Conservation (phyloP, 2,329 filamentous ascomycete genomes). For the Xylaria digitata region DNA sequence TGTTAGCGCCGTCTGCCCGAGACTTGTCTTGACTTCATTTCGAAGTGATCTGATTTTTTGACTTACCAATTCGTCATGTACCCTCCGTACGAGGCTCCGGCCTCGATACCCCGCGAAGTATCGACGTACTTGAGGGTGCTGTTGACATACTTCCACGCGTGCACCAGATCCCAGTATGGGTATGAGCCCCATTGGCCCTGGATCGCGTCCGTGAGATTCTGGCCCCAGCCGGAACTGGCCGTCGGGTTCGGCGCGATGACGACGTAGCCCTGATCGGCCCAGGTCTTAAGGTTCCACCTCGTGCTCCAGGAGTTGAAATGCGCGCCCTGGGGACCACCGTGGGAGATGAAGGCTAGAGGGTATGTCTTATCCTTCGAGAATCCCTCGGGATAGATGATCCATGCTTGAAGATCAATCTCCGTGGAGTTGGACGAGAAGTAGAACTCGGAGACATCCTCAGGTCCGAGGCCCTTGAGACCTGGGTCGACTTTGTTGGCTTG, state of each 20-base stretch:
- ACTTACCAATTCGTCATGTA: constrained; percentile 66
- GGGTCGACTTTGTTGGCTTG: constrained; percentile 52
- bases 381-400: constrained; percentile 50
- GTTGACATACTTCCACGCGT: constrained; percentile 64
- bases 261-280: constrained; percentile 67
- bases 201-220: constrained; percentile 64
- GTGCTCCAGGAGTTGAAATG: constrained; percentile 65
- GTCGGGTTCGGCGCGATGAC: constrained; percentile 66
- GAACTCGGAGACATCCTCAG: constrained; percentile 52
- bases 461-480: constrained; percentile 49
- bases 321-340: constrained; percentile 65
- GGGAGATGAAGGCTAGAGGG: constrained; percentile 64
- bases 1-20: constrained; percentile 1
- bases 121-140: constrained; percentile 63
- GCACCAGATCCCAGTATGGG: constrained; percentile 67
- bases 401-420: constrained; percentile 50
- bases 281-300: constrained; percentile 65
- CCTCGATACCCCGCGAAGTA: constrained; percentile 60
- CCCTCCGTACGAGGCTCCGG: constrained; percentile 66
- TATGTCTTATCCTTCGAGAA: constrained; percentile 58
- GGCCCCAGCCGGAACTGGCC: constrained; percentile 65
- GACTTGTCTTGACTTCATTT: background rate
- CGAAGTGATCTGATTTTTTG: background rate
- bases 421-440: constrained; percentile 52
- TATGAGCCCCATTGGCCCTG: constrained; percentile 62